Conservation (phyloP, 371 early-diverging fungal species). For the Cokeromyces recurvatus region DNA sequence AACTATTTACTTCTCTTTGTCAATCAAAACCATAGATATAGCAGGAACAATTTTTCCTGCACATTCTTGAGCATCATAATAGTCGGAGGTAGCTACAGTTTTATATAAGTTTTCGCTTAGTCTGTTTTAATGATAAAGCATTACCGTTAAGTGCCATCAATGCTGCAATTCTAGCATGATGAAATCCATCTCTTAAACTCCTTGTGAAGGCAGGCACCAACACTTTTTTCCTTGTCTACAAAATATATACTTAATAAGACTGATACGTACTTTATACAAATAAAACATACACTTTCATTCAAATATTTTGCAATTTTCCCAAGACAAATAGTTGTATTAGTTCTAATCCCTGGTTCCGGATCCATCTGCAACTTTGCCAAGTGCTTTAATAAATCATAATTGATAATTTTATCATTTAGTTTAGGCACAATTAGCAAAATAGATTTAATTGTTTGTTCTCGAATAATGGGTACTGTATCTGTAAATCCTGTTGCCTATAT, state of each 20-base stretch:
- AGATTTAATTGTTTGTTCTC: constrained; percentile 89
- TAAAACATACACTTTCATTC: constrained; percentile 61
- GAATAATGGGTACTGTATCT: constrained; percentile 85
- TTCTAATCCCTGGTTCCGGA: constrained; percentile 92
- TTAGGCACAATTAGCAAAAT: constrained; percentile 71
- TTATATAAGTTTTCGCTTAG: not conserved
- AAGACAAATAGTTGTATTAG: constrained; percentile 91
- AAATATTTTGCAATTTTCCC: constrained; percentile 82
- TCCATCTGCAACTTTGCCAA: constrained; percentile 87
- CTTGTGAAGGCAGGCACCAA: constrained; percentile 80
- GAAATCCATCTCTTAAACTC: constrained; percentile 87
- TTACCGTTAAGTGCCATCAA: constrained; percentile 77
- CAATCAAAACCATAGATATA: constrained; percentile 70
- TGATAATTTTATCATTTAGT: constrained; percentile 69
- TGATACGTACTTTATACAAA: too few species aligned
- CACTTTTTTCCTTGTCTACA: constrained; percentile 66
- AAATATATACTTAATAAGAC: too few species aligned
- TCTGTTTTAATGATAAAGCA: not conserved
- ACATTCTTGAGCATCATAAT: constrained; percentile 71
- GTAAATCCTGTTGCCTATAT: constrained; percentile 79
- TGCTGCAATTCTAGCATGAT: constrained; percentile 87
- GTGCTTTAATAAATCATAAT: constrained; percentile 80
- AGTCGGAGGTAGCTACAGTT: constrained; percentile 61
- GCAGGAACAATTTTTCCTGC: constrained; percentile 72
- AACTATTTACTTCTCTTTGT: constrained; percentile 86